Evolutionary conservation across 148 eudicot species (phyloP).

Genomic region (Nyssa sinensis): DNA sequence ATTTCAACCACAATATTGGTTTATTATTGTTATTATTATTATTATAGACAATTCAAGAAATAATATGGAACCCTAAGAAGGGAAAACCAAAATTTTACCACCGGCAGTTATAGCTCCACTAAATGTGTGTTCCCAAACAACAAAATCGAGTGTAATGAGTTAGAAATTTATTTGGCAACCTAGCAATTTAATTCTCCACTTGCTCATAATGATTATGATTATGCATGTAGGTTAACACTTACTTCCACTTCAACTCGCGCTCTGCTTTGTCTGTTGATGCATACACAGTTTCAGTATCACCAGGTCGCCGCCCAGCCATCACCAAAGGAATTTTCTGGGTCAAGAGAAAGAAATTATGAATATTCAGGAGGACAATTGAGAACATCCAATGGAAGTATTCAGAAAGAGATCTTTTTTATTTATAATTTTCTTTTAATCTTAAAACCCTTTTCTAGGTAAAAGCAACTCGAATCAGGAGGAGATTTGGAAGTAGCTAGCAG

Average conservation of each 20-base stretch:
- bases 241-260: slow-evolving; percentile 88
- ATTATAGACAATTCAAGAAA: not conserved
- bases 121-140: not conserved
- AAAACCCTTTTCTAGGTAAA: no score
- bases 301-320: slow-evolving; percentile 79
- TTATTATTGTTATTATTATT: not conserved
- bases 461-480: no score
- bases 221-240: slow-evolving; percentile 27
- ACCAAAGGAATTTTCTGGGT: slow-evolving; percentile 78
- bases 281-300: slow-evolving; percentile 88
- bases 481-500: no score
- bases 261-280: slow-evolving; percentile 89
- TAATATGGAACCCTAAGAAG: no score
- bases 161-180: not conserved
- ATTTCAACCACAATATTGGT: not conserved
- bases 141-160: not conserved
- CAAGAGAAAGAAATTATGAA: not conserved
- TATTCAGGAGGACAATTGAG: not conserved
- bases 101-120: not conserved
- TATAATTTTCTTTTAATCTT: no score
- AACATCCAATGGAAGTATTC: not conserved
- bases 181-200: no score
- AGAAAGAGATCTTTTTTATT: no score
- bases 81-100: no score
- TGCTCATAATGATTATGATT: not conserved